Percentiles rank a stretch among this genome's conserved stretches.
Conservation (phyloP, 148 eudicot species). For the Spergularia bocconei region DNA sequence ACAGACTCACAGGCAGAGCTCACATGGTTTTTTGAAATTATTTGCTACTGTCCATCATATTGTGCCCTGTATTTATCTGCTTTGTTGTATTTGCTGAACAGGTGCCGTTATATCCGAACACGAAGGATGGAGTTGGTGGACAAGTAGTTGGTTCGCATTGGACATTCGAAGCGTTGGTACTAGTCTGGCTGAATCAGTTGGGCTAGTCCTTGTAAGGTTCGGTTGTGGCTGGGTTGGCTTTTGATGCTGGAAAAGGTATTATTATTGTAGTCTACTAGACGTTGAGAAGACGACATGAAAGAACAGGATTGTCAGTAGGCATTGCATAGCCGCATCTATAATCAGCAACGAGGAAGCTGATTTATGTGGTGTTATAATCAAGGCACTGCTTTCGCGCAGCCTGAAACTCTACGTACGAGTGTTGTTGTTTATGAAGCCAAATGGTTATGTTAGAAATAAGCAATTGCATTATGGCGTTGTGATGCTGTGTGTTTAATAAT, state of each 20-base stretch:
- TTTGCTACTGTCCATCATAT: background rate
- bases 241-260: conserved; percentile 16
- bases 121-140: conserved; percentile 24
- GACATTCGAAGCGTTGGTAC: conserved; percentile 26
- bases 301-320: conserved; percentile 15
- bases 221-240: conserved; percentile 18
- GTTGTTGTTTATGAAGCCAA: no score
- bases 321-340: conserved; percentile 12
- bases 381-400: conserved; percentile 16
- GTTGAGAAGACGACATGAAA: conserved; percentile 15
- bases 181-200: conserved; percentile 25
- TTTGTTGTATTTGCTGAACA: conserved; percentile 5
- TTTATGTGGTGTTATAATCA: conserved; percentile 9
- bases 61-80: background rate
- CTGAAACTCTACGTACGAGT: conserved; percentile 12
- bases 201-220: conserved; percentile 9
- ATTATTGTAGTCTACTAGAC: conserved; percentile 23
- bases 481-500: conserved; percentile 7
- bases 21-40: no score
- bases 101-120: conserved; percentile 33
- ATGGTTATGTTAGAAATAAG: background rate
- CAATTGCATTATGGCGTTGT: conserved; percentile 5
- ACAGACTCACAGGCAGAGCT: no score
- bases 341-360: conserved; percentile 19
- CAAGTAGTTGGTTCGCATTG: conserved; percentile 14